Percentiles rank a stretch among this genome's conserved stretches.
phyloP scores from a whole-genome alignment of 2,329 filamentous ascomycete species.

The Botrytis aclada region DNA sequence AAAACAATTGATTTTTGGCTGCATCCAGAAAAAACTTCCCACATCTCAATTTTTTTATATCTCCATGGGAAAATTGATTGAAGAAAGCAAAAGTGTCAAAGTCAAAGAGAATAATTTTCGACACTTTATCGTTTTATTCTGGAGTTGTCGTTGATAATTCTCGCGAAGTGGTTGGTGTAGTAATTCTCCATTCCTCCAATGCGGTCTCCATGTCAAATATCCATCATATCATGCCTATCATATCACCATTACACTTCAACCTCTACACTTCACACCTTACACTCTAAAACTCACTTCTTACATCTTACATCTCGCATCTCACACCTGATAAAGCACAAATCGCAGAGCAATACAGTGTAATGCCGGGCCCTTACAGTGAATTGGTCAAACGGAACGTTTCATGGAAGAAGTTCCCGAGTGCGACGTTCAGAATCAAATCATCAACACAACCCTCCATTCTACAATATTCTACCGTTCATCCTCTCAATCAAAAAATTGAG shows the following conservation, averaged over 20 bases:
- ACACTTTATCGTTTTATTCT: background rate
- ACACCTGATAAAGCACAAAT: background rate
- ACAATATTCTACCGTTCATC: background rate
- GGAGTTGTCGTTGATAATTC: background rate
- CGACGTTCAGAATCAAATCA: constrained; percentile 14
- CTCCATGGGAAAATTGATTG: background rate
- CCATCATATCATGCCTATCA: background rate
- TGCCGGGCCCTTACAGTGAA: constrained; percentile 17
- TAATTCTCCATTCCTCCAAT: constrained; percentile 17
- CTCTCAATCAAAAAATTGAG: constrained; percentile 6
- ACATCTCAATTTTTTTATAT: background rate
- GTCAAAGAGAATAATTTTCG: background rate
- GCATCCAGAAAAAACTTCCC: background rate
- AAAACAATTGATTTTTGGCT: background rate
- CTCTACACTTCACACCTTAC: background rate
- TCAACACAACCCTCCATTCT: background rate
- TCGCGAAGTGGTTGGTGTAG: constrained; percentile 18
- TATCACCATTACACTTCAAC: background rate
- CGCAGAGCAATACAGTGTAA: constrained; percentile 15
- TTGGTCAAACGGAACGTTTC: constrained; percentile 18
- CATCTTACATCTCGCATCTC: background rate
- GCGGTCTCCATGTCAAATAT: background rate
- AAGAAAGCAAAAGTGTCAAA: background rate
- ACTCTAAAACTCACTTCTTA: background rate
- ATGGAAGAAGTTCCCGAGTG: constrained; percentile 19